A percentile compares a stretch with the other conserved stretches of the same genome.
Evolutionary conservation across 2,329 filamentous ascomycete species (phyloP).

Genomic region (Fusarium fracticaudum): DNA sequence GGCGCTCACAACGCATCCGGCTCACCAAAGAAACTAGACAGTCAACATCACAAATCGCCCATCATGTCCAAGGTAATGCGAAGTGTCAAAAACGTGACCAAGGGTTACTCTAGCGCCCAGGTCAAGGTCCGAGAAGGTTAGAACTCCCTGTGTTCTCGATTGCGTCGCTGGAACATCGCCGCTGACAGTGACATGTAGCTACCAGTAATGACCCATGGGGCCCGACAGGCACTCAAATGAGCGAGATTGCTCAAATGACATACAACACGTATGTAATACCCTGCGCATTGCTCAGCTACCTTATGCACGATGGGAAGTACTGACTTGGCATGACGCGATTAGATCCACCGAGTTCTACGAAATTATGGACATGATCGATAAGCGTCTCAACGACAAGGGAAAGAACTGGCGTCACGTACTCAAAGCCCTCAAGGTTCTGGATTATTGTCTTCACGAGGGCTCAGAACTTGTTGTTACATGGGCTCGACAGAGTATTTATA

Average conservation of each 20-base stretch:
- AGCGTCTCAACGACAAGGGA: slow-evolving; percentile 97
- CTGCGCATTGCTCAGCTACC: not conserved
- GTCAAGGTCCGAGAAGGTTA: slow-evolving; percentile 98
- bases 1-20: slow-evolving; percentile 32
- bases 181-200: slow-evolving; percentile 64
- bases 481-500: slow-evolving; percentile 97
- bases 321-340: slow-evolving; percentile 28
- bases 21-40: slow-evolving; percentile 1
- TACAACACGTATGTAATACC: slow-evolving; percentile 85
- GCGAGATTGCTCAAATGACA: slow-evolving; percentile 96
- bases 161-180: not conserved
- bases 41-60: slow-evolving; percentile 42
- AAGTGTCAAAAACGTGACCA: slow-evolving; percentile 99
- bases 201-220: slow-evolving; percentile 99
- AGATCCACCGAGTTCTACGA: slow-evolving; percentile 98
- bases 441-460: slow-evolving; percentile 97
- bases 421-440: slow-evolving; percentile 96
- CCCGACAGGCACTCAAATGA: slow-evolving; percentile 97
- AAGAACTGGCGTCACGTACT: slow-evolving; percentile 99
- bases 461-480: slow-evolving; percentile 97
- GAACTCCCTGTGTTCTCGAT: slow-evolving; percentile 41
- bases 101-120: slow-evolving; percentile 95
- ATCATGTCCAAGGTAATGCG: slow-evolving; percentile 96
- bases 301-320: slow-evolving; percentile 7
- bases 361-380: slow-evolving; percentile 99